These are phyloP conservation scores for Entomortierella chlamydospora DNA, from an alignment of 192 early-diverging fungal genomes.

Conservation along the genomic window DNA sequence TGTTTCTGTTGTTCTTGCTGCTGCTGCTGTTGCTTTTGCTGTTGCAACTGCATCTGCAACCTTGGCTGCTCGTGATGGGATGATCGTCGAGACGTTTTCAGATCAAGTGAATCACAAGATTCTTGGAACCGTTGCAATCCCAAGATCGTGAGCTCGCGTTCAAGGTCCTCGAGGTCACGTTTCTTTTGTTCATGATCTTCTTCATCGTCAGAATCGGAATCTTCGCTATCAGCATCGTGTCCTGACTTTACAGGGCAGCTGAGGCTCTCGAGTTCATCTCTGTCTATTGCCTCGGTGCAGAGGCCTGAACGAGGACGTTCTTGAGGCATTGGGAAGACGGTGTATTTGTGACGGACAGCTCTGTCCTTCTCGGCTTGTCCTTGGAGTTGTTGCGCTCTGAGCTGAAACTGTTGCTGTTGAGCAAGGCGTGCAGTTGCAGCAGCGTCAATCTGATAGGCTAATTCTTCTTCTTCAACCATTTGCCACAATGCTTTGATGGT, in stretches of 20 bases:
- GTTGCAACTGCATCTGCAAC: not conserved
- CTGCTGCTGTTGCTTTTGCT: not conserved
- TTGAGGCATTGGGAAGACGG: not conserved
- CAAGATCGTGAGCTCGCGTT: slow-evolving; percentile 8
- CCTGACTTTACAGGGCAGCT: not conserved
- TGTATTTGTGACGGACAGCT: not conserved
- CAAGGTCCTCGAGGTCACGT: slow-evolving; percentile 12
- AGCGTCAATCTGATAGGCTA: slow-evolving; percentile 19
- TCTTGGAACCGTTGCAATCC: slow-evolving; percentile 6
- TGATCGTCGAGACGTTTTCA: not conserved
- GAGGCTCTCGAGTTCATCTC: not conserved
- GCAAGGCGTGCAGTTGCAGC: slow-evolving; percentile 9
- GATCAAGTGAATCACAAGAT: not conserved
- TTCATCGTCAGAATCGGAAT: slow-evolving; percentile 4
- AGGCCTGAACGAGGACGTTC: not conserved
- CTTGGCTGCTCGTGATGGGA: not conserved
- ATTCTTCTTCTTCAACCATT: slow-evolving; percentile 50
- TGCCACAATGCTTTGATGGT: slow-evolving; percentile 49
- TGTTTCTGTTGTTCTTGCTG: not conserved
- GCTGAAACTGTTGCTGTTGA: not conserved
- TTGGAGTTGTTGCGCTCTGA: not conserved
- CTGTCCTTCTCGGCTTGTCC: not conserved
- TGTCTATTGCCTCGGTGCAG: not conserved
- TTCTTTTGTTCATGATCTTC: slow-evolving; percentile 2
- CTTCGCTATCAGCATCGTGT: not conserved